Base-by-base conservation (phyloP, 441 rosid species). In the Jatropha podagrica region DNA sequence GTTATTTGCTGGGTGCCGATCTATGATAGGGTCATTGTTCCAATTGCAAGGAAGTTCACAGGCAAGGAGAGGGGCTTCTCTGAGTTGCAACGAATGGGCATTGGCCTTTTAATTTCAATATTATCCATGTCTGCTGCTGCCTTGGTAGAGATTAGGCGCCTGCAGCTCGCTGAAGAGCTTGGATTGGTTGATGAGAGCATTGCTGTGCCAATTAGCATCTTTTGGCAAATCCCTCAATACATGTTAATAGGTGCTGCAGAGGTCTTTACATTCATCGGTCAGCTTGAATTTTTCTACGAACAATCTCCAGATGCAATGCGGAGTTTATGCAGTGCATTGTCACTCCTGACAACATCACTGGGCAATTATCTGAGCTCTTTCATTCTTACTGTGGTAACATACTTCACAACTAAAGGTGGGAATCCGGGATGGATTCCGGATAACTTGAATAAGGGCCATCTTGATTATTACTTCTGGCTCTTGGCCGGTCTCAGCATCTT, bases 231-330 rank as follows among this genome's bases (percentile, higher is more conserved):
- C 23, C 99, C 99, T 0, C 97, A 91, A 42, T 93, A 86, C 76
- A 88, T 88, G 88, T 73, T 93, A 72, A 46, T 93, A 9, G 98
- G 96, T 8, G 92, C 96, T 7, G 87, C 94, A 0, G 98, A 90
- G 85, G 91, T 91, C 12, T 95, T 83, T 49, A 88, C 86, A 27
- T 86, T 81, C 82, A 86, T 95, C 0, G 97, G 98, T 0, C 93
- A 89, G 85, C 84, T 91, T 0, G 94, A 95, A 79, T 93, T 95
- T 75, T 95, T 93, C 81, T 91, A 93, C 18, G 93, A 93, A 20
- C 98, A 95, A 49, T 92, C 97, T 64, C 98, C 97, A 0, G 98
- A 95, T 80, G 91, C 99, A 0, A 89, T 93, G 99, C 76, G 96
- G 48, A 95, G 97, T 60, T 78, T 95, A 81, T 95, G 96, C 77